Evolutionary conservation across 2,329 filamentous ascomycete species (phyloP).

Genomic region (Pestalotiopsis sp.): DNA sequence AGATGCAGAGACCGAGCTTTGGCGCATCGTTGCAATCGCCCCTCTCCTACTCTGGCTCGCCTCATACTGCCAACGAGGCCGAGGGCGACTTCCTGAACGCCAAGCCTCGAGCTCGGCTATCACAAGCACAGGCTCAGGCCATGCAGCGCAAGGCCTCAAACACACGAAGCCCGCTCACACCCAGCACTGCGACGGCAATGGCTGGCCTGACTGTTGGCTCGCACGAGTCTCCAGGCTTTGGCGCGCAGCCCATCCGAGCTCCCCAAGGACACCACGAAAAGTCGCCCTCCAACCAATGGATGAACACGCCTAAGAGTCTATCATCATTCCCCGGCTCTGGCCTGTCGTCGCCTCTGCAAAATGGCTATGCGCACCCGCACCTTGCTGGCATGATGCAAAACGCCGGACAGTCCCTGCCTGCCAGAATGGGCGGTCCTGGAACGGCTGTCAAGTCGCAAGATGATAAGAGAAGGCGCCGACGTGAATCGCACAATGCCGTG

Average conservation of each 20-base stretch:
- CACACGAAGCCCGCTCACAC: conserved; percentile 78
- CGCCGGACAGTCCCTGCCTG: conserved; percentile 84
- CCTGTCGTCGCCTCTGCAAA: conserved; percentile 78
- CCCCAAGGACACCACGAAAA: conserved; percentile 72
- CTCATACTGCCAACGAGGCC: conserved; percentile 48
- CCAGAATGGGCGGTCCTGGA: conserved; percentile 71
- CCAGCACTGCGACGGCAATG: conserved; percentile 75
- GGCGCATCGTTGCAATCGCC: conserved; percentile 56
- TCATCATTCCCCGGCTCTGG: conserved; percentile 88
- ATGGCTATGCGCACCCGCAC: conserved; percentile 68
- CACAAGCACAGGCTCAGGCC: conserved; percentile 42
- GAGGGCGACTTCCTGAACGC: conserved; percentile 55
- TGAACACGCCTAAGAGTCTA: conserved; percentile 80
- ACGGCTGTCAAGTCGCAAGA: conserved; percentile 71
- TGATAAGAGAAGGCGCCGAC: conserved; percentile 85
- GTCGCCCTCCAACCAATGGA: conserved; percentile 86
- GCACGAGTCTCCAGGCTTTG: conserved; percentile 71
- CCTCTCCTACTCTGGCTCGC: conserved; percentile 51
- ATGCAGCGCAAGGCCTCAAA: conserved; percentile 76
- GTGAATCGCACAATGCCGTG: conserved; percentile 95
- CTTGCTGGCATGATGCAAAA: conserved; percentile 90
- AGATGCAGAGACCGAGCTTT: conserved; percentile 62
- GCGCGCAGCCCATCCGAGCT: conserved; percentile 76
- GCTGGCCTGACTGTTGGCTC: conserved; percentile 69
- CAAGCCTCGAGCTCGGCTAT: conserved; percentile 61